Percentiles rank a stretch among this genome's conserved stretches.
Conservation (phyloP, 805 yeast genomes). For the Candida andamanensis region DNA sequence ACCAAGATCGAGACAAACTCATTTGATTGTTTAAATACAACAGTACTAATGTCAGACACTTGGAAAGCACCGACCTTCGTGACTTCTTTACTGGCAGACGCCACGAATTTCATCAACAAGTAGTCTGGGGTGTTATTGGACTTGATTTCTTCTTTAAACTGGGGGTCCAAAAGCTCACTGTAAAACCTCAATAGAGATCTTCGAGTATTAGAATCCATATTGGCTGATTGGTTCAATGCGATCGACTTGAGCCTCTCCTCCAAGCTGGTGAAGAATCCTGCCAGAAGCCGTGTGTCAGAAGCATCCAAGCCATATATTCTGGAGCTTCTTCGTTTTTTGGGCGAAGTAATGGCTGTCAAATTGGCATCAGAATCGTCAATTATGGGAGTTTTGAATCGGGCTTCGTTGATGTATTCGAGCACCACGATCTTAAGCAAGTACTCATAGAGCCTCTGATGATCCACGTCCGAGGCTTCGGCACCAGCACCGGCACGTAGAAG, state of each 20-base stretch:
- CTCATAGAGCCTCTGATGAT: conserved; percentile 37
- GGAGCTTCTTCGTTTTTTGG: conserved; percentile 9
- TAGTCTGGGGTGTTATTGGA: conserved; percentile 38
- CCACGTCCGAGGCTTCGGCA: conserved; percentile 17
- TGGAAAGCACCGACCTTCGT: conserved; percentile 34
- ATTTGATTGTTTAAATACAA: conserved; percentile 33
- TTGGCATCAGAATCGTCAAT: background rate
- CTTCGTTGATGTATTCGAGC: conserved; percentile 59
- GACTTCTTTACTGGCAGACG: conserved; percentile 49
- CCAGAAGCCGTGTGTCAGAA: conserved; percentile 31
- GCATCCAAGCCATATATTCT: conserved; percentile 11
- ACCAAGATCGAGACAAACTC: conserved; percentile 34
- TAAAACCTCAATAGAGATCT: conserved; percentile 59
- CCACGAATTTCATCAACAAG: conserved; percentile 47
- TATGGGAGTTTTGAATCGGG: conserved; percentile 45
- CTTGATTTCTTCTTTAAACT: conserved; percentile 27
- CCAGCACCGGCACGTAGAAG: conserved; percentile 16
- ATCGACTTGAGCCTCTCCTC: conserved; percentile 40
- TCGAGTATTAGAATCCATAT: conserved; percentile 46
- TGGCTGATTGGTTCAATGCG: conserved; percentile 38
- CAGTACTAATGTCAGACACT: conserved; percentile 23
- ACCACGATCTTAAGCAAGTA: conserved; percentile 51
- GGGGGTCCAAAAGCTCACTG: conserved; percentile 52
- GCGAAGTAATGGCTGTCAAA: conserved; percentile 4
- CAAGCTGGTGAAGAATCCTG: conserved; percentile 31